phyloP scores from a whole-genome alignment of 768 basidiomycete species.

The Suillus brevipes region DNA sequence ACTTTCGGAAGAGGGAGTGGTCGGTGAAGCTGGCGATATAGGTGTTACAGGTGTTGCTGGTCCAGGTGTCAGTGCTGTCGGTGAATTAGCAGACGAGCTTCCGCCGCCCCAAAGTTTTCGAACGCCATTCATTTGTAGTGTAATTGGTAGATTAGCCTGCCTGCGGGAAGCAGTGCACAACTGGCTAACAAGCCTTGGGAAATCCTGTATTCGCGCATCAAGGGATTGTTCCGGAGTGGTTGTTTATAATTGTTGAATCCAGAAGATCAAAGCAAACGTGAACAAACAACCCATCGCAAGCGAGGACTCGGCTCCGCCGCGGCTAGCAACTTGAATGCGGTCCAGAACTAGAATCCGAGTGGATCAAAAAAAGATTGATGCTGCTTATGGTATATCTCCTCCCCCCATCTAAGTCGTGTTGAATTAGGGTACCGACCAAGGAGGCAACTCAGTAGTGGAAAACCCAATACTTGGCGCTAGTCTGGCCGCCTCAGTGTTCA shows the following conservation, averaged over 20 bases:
- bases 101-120: slow-evolving; percentile 60
- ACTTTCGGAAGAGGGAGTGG: background rate
- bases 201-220: background rate
- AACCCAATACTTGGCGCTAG: too few species aligned
- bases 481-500: too few species aligned
- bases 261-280: background rate
- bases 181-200: slow-evolving; percentile 4
- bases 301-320: background rate
- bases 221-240: background rate
- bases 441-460: too few species aligned
- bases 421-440: too few species aligned
- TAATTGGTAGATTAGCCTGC: slow-evolving; percentile 31
- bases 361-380: too few species aligned
- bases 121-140: slow-evolving; percentile 54
- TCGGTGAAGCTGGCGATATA: slow-evolving; percentile 22
- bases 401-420: too few species aligned
- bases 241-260: slow-evolving; percentile 1
- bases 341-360: background rate
- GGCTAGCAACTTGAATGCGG: too few species aligned
- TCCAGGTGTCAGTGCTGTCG: slow-evolving; percentile 23
- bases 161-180: background rate
- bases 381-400: too few species aligned
- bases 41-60: slow-evolving; percentile 17
- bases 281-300: background rate
- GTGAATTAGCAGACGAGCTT: slow-evolving; percentile 31